Evolutionary conservation across 2,329 filamentous ascomycete species (phyloP).

Genomic region (Stemphylium lycopersici): DNA sequence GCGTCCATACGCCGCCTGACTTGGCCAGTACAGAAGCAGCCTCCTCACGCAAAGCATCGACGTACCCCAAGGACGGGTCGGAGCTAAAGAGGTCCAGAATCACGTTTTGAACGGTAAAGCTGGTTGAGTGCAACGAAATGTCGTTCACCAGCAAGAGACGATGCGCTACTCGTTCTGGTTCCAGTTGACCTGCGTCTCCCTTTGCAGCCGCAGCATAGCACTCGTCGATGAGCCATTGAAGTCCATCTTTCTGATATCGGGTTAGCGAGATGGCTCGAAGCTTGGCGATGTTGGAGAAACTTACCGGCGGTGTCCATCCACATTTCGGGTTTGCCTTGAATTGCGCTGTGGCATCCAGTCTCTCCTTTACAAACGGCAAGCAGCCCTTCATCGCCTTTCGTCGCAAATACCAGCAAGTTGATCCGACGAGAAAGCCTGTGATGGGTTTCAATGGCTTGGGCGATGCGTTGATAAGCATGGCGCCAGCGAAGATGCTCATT

Average conservation of each 20-base stretch:
- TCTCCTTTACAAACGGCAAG: constrained; percentile 21
- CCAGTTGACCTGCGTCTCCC: constrained; percentile 17
- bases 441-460: constrained; percentile 19
- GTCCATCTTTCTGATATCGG: constrained; percentile 16
- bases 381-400: constrained; percentile 16
- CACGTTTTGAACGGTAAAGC: constrained; percentile 21
- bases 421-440: constrained; percentile 15
- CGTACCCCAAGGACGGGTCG: constrained; percentile 16
- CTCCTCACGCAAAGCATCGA: constrained; percentile 19
- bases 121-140: constrained; percentile 22
- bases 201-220: constrained; percentile 14
- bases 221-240: constrained; percentile 27
- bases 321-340: constrained; percentile 17
- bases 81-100: constrained; percentile 23
- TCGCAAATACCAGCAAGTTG: constrained; percentile 15
- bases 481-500: constrained; percentile 20
- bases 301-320: constrained; percentile 20
- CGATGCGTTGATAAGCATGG: constrained; percentile 22
- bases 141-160: constrained; percentile 24
- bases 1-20: constrained; percentile 16
- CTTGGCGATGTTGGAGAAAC: not conserved
- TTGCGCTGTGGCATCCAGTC: constrained; percentile 18
- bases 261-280: not conserved
- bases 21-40: constrained; percentile 13
- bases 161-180: constrained; percentile 19